Evolutionary conservation across 2,329 filamentous ascomycete species (phyloP).

Genomic region (Alternaria sp.): DNA sequence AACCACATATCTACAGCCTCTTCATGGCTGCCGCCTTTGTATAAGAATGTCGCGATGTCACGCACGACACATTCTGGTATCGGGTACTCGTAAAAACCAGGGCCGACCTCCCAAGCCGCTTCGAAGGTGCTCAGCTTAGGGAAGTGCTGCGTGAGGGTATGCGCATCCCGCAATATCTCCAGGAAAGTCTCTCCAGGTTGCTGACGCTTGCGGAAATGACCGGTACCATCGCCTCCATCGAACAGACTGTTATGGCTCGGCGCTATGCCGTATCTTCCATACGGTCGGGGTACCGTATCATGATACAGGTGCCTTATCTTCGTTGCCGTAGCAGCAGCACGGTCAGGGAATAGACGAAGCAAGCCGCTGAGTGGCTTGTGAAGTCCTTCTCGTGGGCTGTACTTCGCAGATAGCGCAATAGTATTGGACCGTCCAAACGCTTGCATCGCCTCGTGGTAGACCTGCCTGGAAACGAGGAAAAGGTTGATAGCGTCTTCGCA

Average conservation of each 20-base stretch:
- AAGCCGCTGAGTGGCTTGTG: slow-evolving; percentile 3
- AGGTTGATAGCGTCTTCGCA: slow-evolving; percentile 13
- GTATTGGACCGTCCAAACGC: slow-evolving; percentile 22
- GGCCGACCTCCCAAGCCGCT: slow-evolving; percentile 8
- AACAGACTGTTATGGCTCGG: neutral
- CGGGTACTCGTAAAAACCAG: neutral
- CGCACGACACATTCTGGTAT: neutral
- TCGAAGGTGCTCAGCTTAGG: slow-evolving; percentile 18
- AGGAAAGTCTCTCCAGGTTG: slow-evolving; percentile 4
- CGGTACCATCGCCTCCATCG: neutral
- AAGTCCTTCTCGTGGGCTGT: neutral
- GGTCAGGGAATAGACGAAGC: slow-evolving; percentile 25
- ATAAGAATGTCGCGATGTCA: neutral
- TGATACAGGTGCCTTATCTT: slow-evolving; percentile 1
- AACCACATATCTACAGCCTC: slow-evolving; percentile 13
- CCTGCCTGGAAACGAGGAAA: slow-evolving; percentile 21
- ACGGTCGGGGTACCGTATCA: neutral
- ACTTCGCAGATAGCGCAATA: slow-evolving; percentile 5
- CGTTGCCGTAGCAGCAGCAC: slow-evolving; percentile 3
- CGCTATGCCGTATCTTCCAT: neutral
- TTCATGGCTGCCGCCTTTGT: neutral
- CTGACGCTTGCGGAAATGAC: neutral
- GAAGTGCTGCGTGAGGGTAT: slow-evolving; percentile 15
- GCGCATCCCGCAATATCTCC: slow-evolving; percentile 19
- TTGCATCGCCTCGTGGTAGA: slow-evolving; percentile 27